phyloP scores from a whole-genome alignment of 305 asterid species.

The Fraxinus ornus region DNA sequence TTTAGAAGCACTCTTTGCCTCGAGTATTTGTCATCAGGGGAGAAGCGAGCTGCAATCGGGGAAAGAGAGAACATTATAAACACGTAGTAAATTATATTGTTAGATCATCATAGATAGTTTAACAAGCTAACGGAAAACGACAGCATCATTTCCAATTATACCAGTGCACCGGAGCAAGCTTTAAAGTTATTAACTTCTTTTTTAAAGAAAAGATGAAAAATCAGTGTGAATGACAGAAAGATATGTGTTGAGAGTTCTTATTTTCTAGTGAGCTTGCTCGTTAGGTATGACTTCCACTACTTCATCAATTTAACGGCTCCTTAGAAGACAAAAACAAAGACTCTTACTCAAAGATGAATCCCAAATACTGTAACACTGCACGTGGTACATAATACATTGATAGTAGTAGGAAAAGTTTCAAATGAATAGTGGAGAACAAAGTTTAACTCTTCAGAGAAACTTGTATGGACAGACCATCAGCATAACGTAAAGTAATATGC shows the following conservation, averaged over 20 bases:
- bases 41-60: constrained; percentile 71
- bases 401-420: neutral
- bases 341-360: neutral
- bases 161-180: neutral
- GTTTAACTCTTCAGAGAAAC: neutral
- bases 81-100: neutral
- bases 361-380: neutral
- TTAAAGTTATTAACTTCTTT: neutral
- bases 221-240: neutral
- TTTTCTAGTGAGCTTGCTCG: neutral
- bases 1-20: constrained; percentile 83
- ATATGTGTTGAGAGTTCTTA: neutral
- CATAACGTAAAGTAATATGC: neutral
- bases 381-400: neutral
- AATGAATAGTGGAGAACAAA: neutral
- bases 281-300: neutral
- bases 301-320: neutral
- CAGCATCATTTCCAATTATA: neutral
- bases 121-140: neutral
- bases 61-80: neutral
- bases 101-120: neutral
- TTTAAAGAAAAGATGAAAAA: neutral
- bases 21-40: constrained; percentile 79
- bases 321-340: neutral
- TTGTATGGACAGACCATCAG: neutral